Evolutionary conservation across 2,329 filamentous ascomycete species (phyloP), one percentile per base, ranked within the genome.

Genomic region (Elsinoe fawcettii): DNA sequence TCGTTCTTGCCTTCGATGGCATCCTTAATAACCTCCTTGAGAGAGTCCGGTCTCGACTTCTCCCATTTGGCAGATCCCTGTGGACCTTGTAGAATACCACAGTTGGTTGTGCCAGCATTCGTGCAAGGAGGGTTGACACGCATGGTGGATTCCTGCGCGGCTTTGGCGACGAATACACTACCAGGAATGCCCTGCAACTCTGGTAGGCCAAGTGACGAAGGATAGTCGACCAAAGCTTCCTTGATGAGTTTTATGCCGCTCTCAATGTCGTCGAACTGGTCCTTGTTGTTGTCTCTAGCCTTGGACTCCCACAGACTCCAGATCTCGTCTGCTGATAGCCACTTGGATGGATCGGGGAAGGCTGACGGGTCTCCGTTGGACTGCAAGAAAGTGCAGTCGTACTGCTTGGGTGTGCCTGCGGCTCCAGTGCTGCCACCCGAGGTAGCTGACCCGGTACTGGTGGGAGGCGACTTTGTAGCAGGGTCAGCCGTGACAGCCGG

Each of bases 61-160:
- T 53, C 49, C 18, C 25, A 53, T 12, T 37, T 39, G 20, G 25
- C 25, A 22, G 49, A 53, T 5, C 49, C 49, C 18, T 53, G 49
- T 2, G 49, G 49, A 14, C 49, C 49, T 18, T 53, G 49, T 2
- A 53, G 32, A 18, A 53, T 53, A 25, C 49, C 49, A 11, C 49
- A 53, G 16, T 53, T 53, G 12, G 49, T 53, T 6, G 49, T 53
- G 14, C 49, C 49, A 2, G 49, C 49, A 18, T 53, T 39, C n/a
- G 49, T 53, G 49, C 49, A 53, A 25, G 30, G 30, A 20, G 49
- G 49, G 11, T 39, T 53, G 32, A 34, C 49, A 25, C 49, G 49
- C 16, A 53, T n/a, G 11, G 30, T 53, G 16, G 49, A 53, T 16
- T 53, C 49, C 20, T 53, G 49, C 20, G 30, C 32, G 6, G 49